Percentiles rank a stretch among this genome's conserved stretches.
Evolutionary conservation across 2,329 filamentous ascomycete species (phyloP).

Genomic region (Alternaria sp.): DNA sequence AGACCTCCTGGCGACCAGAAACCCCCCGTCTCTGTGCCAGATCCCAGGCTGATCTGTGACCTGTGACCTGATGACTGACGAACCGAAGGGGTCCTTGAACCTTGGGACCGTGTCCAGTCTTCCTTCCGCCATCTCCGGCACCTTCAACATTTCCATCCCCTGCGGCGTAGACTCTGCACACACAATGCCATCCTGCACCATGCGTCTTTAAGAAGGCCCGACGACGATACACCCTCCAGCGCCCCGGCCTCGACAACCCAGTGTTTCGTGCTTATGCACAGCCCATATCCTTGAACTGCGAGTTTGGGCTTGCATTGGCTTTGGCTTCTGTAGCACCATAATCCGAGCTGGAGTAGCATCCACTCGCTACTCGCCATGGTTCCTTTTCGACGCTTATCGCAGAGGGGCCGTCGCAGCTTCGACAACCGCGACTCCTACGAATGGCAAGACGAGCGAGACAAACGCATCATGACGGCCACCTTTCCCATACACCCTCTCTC

Average conservation of each 20-base stretch:
- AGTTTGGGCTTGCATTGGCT: slow-evolving; percentile 23
- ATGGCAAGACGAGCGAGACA: slow-evolving; percentile 43
- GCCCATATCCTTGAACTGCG: slow-evolving; percentile 25
- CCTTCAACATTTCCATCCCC: slow-evolving; percentile 16
- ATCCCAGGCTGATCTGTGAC: slow-evolving; percentile 24
- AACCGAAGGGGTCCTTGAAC: slow-evolving; percentile 18
- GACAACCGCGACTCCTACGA: slow-evolving; percentile 34
- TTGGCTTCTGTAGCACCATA: slow-evolving; percentile 30
- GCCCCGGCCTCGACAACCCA: slow-evolving; percentile 5
- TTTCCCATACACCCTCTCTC: slow-evolving; percentile 72
- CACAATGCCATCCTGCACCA: slow-evolving; percentile 28
- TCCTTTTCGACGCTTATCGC: slow-evolving; percentile 30
- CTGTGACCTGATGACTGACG: slow-evolving; percentile 28
- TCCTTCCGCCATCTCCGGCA: slow-evolving; percentile 18
- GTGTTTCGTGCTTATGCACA: slow-evolving; percentile 36
- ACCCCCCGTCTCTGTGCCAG: slow-evolving; percentile 22
- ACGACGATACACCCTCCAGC: slow-evolving; percentile 5
- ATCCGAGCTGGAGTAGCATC: slow-evolving; percentile 28
- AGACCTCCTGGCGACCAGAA: slow-evolving; percentile 31
- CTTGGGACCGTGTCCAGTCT: slow-evolving; percentile 19
- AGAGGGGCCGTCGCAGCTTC: slow-evolving; percentile 26
- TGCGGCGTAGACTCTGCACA: slow-evolving; percentile 13
- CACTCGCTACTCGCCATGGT: slow-evolving; percentile 25
- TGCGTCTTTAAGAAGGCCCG: slow-evolving; percentile 27
- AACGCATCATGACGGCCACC: slow-evolving; percentile 42